A percentile compares a stretch with the other conserved stretches of the same genome.
Evolutionary conservation across 495 filamentous ascomycete species (phyloP).

Genomic region (Lepidopterella palustris): DNA sequence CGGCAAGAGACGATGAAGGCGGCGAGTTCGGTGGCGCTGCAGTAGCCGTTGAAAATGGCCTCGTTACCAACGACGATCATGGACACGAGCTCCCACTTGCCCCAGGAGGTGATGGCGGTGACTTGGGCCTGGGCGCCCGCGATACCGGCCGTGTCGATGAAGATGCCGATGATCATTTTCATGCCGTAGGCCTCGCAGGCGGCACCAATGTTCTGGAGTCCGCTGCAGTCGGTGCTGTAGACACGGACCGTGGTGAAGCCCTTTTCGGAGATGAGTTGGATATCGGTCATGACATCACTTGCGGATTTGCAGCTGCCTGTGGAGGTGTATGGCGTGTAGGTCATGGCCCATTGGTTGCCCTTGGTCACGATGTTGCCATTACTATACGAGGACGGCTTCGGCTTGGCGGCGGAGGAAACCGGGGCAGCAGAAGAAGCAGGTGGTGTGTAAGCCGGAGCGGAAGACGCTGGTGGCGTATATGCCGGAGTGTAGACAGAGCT

Average conservation of each 20-base stretch:
- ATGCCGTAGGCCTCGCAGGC: constrained; percentile 57
- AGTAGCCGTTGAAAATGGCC: constrained; percentile 65
- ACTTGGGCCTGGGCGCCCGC: constrained; percentile 55
- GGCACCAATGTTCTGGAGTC: constrained; percentile 64
- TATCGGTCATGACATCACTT: constrained; percentile 54
- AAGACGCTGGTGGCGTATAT: not conserved
- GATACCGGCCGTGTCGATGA: constrained; percentile 53
- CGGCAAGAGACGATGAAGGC: constrained; percentile 53
- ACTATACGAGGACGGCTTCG: constrained; percentile 17
- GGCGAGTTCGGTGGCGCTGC: constrained; percentile 54
- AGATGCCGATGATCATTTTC: constrained; percentile 79
- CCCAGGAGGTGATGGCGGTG: constrained; percentile 63
- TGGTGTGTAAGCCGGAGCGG: not conserved
- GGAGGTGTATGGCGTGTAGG: constrained; percentile 77
- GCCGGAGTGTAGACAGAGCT: not conserved
- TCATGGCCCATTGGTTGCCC: constrained; percentile 72
- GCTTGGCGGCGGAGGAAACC: constrained; percentile 17
- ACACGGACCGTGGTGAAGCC: constrained; percentile 80
- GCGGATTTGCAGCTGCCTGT: constrained; percentile 60
- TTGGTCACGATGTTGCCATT: constrained; percentile 38
- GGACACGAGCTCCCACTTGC: constrained; percentile 61
- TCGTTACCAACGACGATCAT: constrained; percentile 88
- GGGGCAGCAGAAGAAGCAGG: constrained; percentile 1
- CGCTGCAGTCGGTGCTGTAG: constrained; percentile 87
- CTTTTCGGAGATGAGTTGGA: constrained; percentile 59